These are phyloP conservation scores for Fusarium domesticum DNA, from an alignment of 2,329 filamentous ascomycete species.

Conservation along the genomic window DNA sequence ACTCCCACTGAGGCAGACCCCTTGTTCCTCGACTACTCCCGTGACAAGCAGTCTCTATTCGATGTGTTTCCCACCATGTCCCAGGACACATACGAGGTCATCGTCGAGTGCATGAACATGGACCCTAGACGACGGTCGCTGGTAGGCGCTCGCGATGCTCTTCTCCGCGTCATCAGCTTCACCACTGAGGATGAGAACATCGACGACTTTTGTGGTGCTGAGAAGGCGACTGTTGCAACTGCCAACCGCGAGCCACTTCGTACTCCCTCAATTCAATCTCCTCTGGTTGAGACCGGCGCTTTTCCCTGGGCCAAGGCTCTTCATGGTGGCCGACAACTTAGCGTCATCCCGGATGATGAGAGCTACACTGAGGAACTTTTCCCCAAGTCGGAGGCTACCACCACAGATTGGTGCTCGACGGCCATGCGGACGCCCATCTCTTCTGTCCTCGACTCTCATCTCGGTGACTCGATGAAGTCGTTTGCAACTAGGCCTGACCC, in stretches of 20 bases:
- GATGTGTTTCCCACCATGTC: slow-evolving; percentile 99
- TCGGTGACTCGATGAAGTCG: slow-evolving; percentile 79
- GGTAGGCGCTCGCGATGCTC: slow-evolving; percentile 69
- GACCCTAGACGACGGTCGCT: slow-evolving; percentile 89
- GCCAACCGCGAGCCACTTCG: slow-evolving; percentile 93
- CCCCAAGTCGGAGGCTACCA: slow-evolving; percentile 68
- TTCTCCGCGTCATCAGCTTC: slow-evolving; percentile 81
- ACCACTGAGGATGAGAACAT: slow-evolving; percentile 88
- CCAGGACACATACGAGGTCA: slow-evolving; percentile 92
- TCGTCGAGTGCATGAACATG: slow-evolving; percentile 84
- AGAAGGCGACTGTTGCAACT: slow-evolving; percentile 72
- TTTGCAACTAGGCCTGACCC: slow-evolving; percentile 52
- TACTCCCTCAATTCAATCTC: slow-evolving; percentile 90
- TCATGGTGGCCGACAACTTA: slow-evolving; percentile 80
- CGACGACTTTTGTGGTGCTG: slow-evolving; percentile 88
- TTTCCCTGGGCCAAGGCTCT: slow-evolving; percentile 96
- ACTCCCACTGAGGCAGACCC: slow-evolving; percentile 87
- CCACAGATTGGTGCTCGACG: slow-evolving; percentile 74
- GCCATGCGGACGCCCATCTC: slow-evolving; percentile 74
- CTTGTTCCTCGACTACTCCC: slow-evolving; percentile 87
- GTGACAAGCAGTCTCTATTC: slow-evolving; percentile 92
- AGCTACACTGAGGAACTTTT: slow-evolving; percentile 84
- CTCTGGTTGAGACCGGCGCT: slow-evolving; percentile 72
- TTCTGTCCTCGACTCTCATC: slow-evolving; percentile 78
- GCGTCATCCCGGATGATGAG: slow-evolving; percentile 77